These are phyloP conservation scores for Pyrenula massariospora DNA, from an alignment of 495 filamentous ascomycete genomes.

Conservation along the genomic window DNA sequence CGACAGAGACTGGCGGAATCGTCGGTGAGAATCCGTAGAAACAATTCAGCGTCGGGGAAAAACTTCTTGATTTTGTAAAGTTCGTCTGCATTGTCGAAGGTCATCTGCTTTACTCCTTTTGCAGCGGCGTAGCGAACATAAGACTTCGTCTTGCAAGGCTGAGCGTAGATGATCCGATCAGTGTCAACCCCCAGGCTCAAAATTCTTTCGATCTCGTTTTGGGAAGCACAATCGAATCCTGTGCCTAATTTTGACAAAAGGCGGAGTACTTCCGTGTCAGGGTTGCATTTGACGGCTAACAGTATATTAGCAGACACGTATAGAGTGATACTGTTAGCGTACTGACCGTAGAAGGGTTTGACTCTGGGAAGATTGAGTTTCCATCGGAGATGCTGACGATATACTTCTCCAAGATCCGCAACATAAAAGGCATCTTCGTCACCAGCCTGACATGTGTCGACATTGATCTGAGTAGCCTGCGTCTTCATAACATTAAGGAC, in stretches of 20 bases:
- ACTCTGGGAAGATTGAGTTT: conserved; percentile 86
- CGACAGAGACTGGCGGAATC: conserved; percentile 90
- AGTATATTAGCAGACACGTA: not conserved
- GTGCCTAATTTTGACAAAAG: conserved; percentile 80
- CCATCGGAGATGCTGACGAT: conserved; percentile 97
- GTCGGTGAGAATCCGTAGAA: conserved; percentile 88
- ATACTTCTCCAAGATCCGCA: conserved; percentile 94
- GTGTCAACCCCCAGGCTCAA: conserved; percentile 76
- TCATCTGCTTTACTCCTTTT: conserved; percentile 91
- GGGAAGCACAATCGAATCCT: conserved; percentile 97
- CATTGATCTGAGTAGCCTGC: conserved; percentile 70
- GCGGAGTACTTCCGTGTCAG: conserved; percentile 76
- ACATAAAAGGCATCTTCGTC: conserved; percentile 98
- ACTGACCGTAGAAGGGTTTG: conserved; percentile 87
- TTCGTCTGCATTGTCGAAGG: conserved; percentile 96
- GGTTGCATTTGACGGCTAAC: conserved; percentile 95
- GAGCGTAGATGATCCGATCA: conserved; percentile 92
- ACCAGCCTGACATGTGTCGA: conserved; percentile 73
- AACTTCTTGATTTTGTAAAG: conserved; percentile 92
- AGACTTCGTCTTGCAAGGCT: conserved; percentile 98
- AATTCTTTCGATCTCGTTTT: conserved; percentile 88
- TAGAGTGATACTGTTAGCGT: conserved; percentile 2
- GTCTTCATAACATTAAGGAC: conserved; percentile 71
- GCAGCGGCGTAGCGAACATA: conserved; percentile 82
- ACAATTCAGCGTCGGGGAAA: conserved; percentile 80